Evolutionary conservation across 2,329 filamentous ascomycete genomes (phyloP), one percentile per base, ranked within the genome.

Genomic region (Pseudogymnoascus sp.): DNA sequence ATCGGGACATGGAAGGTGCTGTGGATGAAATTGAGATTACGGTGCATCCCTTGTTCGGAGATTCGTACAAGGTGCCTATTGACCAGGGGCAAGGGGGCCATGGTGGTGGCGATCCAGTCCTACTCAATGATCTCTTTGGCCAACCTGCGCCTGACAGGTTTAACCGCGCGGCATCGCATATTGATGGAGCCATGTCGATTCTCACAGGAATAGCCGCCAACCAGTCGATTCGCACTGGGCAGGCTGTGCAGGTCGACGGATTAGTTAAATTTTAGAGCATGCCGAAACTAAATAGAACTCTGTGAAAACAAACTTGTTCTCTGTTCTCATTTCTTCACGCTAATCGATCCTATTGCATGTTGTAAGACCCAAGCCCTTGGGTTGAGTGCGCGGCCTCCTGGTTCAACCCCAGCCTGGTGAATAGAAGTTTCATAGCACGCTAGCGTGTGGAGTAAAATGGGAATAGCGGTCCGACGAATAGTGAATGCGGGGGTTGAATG

Each of bases 121-220:
- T 87, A 61, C 69, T 87, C 34, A 78, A 81, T 34, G 83, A 86
- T 67, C 63, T 86, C 10, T 85, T 87, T 69, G 83, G 83, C 0
- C 78, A 79, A 66, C 75, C 77, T 0, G 77, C 78, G 1, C 76
- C 78, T 10, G 82, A 86, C 69, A 75, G 81, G 73, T 78, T 78
- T 64, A 79, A 78, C 72, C 75, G 83, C 1, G 83, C 83, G 0
- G 84, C 83, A 1, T 83, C 79, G 64, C 83, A 86, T 68, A 69
- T 86, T 3, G 83, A 86, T 65, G 84, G 84, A 0, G 83, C 83
- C 0, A 73, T 81, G 63, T 85, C 82, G 0, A 85, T 86, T 36
- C 66, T 86, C 63, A 85, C 83, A 0, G 84, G 83, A 0, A 83
- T 86, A 60, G 83, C 82, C 4, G 83, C 83, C 0, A 86, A 86